These are phyloP conservation scores for Colletotrichum chrysophilum DNA, from an alignment of 2,329 filamentous ascomycete genomes.

Conservation along the genomic window DNA sequence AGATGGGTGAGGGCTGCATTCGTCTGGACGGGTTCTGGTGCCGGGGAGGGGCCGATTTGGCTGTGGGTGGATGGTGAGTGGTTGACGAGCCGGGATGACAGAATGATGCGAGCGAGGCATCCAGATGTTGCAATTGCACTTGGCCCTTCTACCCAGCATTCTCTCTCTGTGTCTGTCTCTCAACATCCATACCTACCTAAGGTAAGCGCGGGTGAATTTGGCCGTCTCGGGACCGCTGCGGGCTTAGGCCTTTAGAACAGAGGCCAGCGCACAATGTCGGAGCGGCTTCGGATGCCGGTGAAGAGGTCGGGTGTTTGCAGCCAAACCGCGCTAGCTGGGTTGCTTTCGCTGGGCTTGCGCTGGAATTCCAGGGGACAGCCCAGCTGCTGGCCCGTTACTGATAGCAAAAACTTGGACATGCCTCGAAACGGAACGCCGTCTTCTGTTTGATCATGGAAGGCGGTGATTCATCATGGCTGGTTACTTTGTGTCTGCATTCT, in stretches of 20 bases:
- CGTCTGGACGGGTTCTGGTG: background rate
- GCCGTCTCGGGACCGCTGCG: conserved; percentile 16
- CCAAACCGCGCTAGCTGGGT: background rate
- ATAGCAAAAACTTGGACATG: background rate
- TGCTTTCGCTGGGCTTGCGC: background rate
- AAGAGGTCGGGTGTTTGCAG: background rate
- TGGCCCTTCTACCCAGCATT: background rate
- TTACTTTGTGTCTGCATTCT: background rate
- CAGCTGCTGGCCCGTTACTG: background rate
- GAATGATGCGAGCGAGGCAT: conserved; percentile 6
- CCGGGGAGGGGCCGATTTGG: conserved; percentile 4
- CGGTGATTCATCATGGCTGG: background rate
- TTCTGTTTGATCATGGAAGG: background rate
- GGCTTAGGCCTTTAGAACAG: background rate
- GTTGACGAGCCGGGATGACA: background rate
- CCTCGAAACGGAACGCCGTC: background rate
- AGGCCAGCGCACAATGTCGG: background rate
- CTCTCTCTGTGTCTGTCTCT: background rate
- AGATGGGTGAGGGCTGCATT: background rate
- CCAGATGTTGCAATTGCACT: background rate
- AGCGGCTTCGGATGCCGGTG: background rate
- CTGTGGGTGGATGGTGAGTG: background rate
- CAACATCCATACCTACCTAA: background rate
- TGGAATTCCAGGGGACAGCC: background rate
- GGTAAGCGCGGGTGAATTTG: background rate